Percentiles rank a stretch among this genome's conserved stretches.
phyloP scores from a whole-genome alignment of 805 yeast genomes.

The Yamadazyma philogaea region DNA sequence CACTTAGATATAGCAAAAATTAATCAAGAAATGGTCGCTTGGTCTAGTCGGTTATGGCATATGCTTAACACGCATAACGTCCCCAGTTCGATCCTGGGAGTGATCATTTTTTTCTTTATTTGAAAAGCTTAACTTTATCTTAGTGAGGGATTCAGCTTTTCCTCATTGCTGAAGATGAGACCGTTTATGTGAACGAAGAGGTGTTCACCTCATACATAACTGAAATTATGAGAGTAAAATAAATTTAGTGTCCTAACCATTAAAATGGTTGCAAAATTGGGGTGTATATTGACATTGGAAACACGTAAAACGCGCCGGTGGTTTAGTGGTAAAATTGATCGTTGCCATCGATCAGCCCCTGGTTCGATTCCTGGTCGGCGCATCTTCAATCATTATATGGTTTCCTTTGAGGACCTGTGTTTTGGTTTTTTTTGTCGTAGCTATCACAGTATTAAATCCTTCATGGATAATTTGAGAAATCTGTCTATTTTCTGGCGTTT shows the following conservation, averaged over 20 bases:
- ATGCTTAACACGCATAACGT: constrained; percentile 99
- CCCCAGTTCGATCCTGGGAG: constrained; percentile 99
- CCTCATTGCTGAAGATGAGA: too few species aligned
- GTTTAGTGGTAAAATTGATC: constrained; percentile 5
- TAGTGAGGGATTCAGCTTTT: too few species aligned
- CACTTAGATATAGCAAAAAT: too few species aligned
- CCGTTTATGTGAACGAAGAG: too few species aligned
- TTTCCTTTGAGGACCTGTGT: background rate
- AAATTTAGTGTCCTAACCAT: too few species aligned
- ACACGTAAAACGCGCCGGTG: constrained; percentile 1
- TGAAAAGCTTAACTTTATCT: too few species aligned
- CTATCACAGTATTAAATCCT: background rate
- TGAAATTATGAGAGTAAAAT: too few species aligned
- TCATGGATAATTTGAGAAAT: too few species aligned
- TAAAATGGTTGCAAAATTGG: too few species aligned
- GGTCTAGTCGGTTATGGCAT: constrained; percentile 99
- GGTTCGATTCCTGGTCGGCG: constrained; percentile 7
- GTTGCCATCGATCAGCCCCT: constrained; percentile 7
- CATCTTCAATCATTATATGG: too few species aligned
- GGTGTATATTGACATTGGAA: background rate
- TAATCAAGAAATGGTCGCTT: constrained; percentile 45
- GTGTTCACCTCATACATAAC: too few species aligned
- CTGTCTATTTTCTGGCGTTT: too few species aligned
- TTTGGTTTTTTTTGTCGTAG: background rate
- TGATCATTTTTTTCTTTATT: constrained; percentile 78